Evolutionary conservation across 1,139 yeast species (phyloP).

Genomic region (Suhomyces bribrorum): DNA sequence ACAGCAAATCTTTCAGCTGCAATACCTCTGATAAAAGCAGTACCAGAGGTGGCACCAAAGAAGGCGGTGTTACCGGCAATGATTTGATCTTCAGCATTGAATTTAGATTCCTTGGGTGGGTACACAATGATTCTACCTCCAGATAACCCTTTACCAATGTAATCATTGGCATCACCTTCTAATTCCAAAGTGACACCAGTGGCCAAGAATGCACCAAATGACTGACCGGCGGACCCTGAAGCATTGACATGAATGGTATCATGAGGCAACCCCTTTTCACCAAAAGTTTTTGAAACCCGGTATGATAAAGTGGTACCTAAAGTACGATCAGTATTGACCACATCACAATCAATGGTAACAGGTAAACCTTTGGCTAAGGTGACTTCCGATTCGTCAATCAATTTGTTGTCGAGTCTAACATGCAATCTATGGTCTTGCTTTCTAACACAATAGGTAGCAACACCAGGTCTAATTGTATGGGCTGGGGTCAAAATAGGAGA

Average conservation of each 20-base stretch:
- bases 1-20: conserved; percentile 99
- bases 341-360: conserved; percentile 88
- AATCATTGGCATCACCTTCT: conserved; percentile 97
- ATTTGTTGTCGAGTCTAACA: conserved; percentile 89
- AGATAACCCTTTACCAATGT: conserved; percentile 95
- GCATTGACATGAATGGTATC: conserved; percentile 94
- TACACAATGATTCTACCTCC: conserved; percentile 93
- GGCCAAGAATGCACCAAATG: conserved; percentile 96
- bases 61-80: conserved; percentile 96
- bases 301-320: conserved; percentile 93
- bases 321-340: conserved; percentile 94
- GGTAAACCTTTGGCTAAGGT: conserved; percentile 94
- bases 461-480: conserved; percentile 96
- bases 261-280: conserved; percentile 91
- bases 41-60: conserved; percentile 96
- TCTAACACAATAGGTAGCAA: conserved; percentile 87
- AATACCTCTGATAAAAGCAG: conserved; percentile 92
- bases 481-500: conserved; percentile 96
- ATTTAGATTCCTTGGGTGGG: conserved; percentile 81
- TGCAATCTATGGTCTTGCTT: conserved; percentile 94
- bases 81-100: conserved; percentile 95
- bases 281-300: conserved; percentile 89
- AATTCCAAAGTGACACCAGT: conserved; percentile 93
- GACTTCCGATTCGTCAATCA: conserved; percentile 92
- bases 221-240: conserved; percentile 95